A percentile compares a stretch with the other conserved stretches of the same genome.
These are phyloP conservation scores for Aspergillaceae sp. DNA, from an alignment of 2,329 filamentous ascomycete genomes.

Conservation along the genomic window DNA sequence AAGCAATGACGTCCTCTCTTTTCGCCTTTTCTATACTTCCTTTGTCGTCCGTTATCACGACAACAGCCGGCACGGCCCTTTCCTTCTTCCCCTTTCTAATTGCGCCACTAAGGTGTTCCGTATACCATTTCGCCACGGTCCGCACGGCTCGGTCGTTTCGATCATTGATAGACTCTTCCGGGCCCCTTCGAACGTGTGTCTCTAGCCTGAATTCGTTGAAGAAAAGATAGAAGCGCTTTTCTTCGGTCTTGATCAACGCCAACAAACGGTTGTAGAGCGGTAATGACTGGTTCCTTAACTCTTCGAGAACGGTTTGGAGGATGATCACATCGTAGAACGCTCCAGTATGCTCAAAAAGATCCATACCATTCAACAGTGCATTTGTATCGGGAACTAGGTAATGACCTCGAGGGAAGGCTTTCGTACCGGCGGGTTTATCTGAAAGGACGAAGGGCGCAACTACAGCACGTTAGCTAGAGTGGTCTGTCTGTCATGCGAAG, in stretches of 20 bases:
- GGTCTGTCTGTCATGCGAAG: background rate
- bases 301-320: conserved; percentile 90
- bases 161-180: conserved; percentile 87
- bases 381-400: conserved; percentile 96
- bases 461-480: conserved; percentile 31
- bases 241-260: conserved; percentile 83
- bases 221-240: conserved; percentile 97
- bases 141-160: conserved; percentile 89
- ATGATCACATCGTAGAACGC: conserved; percentile 97
- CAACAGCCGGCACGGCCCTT: conserved; percentile 61
- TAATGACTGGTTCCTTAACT: conserved; percentile 85
- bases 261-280: conserved; percentile 92
- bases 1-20: conserved; percentile 59
- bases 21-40: conserved; percentile 79
- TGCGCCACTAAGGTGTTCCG: conserved; percentile 61
- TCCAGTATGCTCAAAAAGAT: conserved; percentile 84
- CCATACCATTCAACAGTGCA: conserved; percentile 89
- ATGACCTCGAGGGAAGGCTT: conserved; percentile 73
- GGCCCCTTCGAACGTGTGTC: conserved; percentile 68
- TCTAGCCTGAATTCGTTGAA: conserved; percentile 97
- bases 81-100: conserved; percentile 46
- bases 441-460: conserved; percentile 80
- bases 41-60: conserved; percentile 90
- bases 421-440: conserved; percentile 76
- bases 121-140: conserved; percentile 81